Conservation (phyloP, 2,329 filamentous ascomycete genomes). For the Colletotrichum sp. region DNA sequence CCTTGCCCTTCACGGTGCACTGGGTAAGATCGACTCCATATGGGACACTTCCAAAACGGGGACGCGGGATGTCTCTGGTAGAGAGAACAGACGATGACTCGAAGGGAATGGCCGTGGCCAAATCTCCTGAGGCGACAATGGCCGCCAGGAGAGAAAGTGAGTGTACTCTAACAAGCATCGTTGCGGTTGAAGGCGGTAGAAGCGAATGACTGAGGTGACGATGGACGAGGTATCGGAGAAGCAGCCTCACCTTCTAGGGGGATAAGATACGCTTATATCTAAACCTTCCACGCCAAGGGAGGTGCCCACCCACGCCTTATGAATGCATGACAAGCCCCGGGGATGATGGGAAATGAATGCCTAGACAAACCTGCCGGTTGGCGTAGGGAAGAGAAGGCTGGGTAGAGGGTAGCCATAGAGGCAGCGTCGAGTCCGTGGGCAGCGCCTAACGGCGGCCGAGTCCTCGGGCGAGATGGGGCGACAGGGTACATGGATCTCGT, state of each 20-base stretch:
- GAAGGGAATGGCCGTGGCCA: slow-evolving; percentile 3
- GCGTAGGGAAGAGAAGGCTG: background rate
- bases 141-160: slow-evolving; percentile 16
- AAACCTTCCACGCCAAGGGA: background rate
- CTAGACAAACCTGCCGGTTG: background rate
- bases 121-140: slow-evolving; percentile 5
- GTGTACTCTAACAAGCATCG: slow-evolving; percentile 20
- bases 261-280: slow-evolving; percentile 8
- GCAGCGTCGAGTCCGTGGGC: slow-evolving; percentile 7
- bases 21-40: slow-evolving; percentile 36
- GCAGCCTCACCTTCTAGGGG: background rate
- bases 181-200: background rate
- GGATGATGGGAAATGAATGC: slow-evolving; percentile 1
- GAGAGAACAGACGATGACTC: slow-evolving; percentile 2
- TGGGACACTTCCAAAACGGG: slow-evolving; percentile 30
- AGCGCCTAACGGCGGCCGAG: slow-evolving; percentile 6
- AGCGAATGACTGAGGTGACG: background rate
- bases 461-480: background rate
- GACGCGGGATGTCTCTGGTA: slow-evolving; percentile 23
- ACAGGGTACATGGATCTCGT: background rate
- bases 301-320: background rate
- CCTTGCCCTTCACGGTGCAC: slow-evolving; percentile 32
- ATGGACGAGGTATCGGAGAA: background rate
- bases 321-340: background rate
- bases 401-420: background rate